phyloP scores from a whole-genome alignment of 305 asterid species.

The Solanum hybrid region DNA sequence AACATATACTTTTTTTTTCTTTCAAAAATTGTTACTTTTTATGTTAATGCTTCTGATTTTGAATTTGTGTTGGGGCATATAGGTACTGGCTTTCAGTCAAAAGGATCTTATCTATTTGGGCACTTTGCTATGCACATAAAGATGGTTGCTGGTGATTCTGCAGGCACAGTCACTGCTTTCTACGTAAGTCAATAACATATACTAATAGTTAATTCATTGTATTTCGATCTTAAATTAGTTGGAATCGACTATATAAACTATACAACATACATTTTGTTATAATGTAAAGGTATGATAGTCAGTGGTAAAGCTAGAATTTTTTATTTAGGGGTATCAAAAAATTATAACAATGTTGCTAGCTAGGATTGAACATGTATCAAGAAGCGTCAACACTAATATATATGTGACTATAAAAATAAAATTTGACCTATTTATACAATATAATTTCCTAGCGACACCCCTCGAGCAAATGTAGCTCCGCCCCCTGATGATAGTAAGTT shows the following conservation, averaged over 20 bases:
- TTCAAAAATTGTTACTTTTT: background rate
- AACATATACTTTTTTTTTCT: background rate
- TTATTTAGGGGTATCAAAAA: background rate
- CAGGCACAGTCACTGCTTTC: conserved; percentile 84
- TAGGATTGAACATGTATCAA: background rate
- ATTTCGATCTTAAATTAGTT: background rate
- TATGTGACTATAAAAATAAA: background rate
- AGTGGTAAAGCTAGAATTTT: background rate
- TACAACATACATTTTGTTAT: background rate
- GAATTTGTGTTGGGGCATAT: background rate
- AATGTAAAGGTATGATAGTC: background rate
- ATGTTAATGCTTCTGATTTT: background rate
- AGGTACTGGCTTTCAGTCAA: conserved; percentile 85
- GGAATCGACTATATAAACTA: background rate
- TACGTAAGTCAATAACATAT: conserved; percentile 31
- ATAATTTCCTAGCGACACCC: background rate
- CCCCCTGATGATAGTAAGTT: background rate
- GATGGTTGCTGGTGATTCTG: conserved; percentile 83
- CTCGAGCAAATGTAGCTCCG: background rate
- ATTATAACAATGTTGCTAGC: background rate
- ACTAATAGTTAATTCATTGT: background rate
- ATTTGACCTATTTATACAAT: background rate
- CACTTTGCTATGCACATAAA: conserved; percentile 77
- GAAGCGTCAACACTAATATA: background rate
- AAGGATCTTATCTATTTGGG: conserved; percentile 70